Evolutionary conservation across 176 grass and related monocot genomes (phyloP).

Genomic region (Panicum miliaceum): DNA sequence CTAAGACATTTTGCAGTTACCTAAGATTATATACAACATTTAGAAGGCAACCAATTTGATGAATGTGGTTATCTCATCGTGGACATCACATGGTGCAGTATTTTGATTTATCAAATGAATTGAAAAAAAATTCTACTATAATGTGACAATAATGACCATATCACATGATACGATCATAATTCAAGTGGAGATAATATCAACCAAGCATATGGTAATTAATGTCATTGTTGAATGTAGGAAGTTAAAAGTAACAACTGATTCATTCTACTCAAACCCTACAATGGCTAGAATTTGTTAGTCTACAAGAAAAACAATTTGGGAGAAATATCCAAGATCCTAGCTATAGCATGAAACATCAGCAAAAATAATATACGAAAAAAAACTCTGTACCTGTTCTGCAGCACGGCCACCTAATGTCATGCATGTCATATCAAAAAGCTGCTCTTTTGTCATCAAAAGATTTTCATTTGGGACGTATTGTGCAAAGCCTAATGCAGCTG

Average conservation of each 20-base stretch:
- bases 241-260: background rate
- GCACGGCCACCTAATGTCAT: slow-evolving; percentile 98
- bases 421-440: slow-evolving; percentile 98
- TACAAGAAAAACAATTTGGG: background rate
- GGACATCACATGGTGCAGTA: background rate
- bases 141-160: background rate
- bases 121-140: background rate
- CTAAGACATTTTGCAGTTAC: background rate
- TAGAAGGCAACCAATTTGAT: background rate
- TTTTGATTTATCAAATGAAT: background rate
- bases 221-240: slow-evolving; percentile 10
- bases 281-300: background rate
- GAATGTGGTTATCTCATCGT: background rate
- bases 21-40: background rate
- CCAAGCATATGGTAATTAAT: background rate
- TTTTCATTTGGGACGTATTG: slow-evolving; percentile 95
- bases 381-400: slow-evolving; percentile 76
- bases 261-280: slow-evolving; percentile 22
- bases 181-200: slow-evolving; percentile 1
- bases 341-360: slow-evolving; percentile 23
- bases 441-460: slow-evolving; percentile 97
- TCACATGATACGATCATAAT: slow-evolving; percentile 3
- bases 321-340: slow-evolving; percentile 16
- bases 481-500: slow-evolving; percentile 97
- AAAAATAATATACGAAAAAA: background rate